These are phyloP conservation scores for Amylocystis lapponica DNA, from an alignment of 768 basidiomycete species.

Conservation along the genomic window DNA sequence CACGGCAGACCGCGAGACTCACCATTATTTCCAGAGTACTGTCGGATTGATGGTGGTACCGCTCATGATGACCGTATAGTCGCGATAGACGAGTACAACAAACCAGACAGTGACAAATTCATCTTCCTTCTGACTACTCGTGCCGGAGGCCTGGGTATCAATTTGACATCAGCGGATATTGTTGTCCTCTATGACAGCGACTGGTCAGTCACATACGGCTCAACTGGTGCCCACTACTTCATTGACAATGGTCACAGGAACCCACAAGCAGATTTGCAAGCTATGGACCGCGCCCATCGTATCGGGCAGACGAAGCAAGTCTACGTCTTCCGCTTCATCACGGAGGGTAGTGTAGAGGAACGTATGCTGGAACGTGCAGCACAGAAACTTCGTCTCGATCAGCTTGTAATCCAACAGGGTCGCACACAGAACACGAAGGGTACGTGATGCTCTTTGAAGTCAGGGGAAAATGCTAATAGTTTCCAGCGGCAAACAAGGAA, in stretches of 20 bases:
- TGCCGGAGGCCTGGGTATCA: slow-evolving; percentile 96
- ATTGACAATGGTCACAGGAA: slow-evolving; percentile 52
- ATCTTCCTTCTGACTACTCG: slow-evolving; percentile 95
- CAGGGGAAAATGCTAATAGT: not conserved
- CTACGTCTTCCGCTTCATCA: slow-evolving; percentile 95
- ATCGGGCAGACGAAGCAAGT: slow-evolving; percentile 98
- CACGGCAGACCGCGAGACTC: not conserved
- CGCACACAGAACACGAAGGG: slow-evolving; percentile 78
- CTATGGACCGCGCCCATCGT: slow-evolving; percentile 97
- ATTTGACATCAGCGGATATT: slow-evolving; percentile 89
- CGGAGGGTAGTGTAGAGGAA: slow-evolving; percentile 93
- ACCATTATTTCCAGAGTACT: slow-evolving; percentile 62
- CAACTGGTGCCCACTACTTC: not conserved
- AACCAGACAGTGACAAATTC: slow-evolving; percentile 89
- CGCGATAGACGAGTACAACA: slow-evolving; percentile 98
- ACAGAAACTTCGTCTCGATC: slow-evolving; percentile 91
- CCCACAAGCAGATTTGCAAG: slow-evolving; percentile 97
- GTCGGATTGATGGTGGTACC: slow-evolving; percentile 93
- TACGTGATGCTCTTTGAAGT: slow-evolving; percentile 21
- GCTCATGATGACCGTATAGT: slow-evolving; percentile 94
- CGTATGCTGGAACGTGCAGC: slow-evolving; percentile 92
- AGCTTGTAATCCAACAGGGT: slow-evolving; percentile 96
- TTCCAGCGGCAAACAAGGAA: slow-evolving; percentile 85
- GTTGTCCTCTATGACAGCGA: slow-evolving; percentile 96
- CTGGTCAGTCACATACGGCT: slow-evolving; percentile 47